Conservation (phyloP, 768 basidiomycete species). For the Agrocybe pediades region DNA sequence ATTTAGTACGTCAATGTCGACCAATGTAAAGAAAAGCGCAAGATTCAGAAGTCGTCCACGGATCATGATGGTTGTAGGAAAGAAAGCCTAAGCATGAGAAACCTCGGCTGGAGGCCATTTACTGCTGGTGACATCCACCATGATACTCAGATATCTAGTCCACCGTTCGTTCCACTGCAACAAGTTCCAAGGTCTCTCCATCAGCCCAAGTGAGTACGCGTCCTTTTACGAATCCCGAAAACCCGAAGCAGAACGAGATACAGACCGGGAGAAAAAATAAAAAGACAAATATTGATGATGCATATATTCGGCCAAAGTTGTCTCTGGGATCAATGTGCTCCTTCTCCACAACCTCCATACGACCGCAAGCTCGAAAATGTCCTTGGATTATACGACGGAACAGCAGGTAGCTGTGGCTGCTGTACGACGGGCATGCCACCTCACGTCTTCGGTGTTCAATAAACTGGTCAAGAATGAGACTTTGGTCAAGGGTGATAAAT, state of each 20-base stretch:
- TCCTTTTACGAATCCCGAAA: not conserved
- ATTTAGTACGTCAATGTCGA: not conserved
- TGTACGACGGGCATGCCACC: conserved; percentile 80
- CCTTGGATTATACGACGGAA: conserved; percentile 61
- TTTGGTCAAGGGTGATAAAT: conserved; percentile 88
- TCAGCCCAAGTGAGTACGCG: not conserved
- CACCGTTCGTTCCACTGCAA: not conserved
- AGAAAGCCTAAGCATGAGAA: not conserved
- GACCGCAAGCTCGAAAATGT: conserved; percentile 38
- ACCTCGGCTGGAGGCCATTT: not conserved
- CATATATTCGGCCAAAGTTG: not conserved
- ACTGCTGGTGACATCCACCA: not conserved
- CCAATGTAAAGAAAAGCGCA: no score
- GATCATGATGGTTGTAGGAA: not conserved
- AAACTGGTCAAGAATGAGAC: conserved; percentile 85
- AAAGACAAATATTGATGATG: no score
- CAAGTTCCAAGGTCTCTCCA: not conserved
- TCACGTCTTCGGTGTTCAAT: conserved; percentile 87
- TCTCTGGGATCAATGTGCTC: conserved; percentile 2
- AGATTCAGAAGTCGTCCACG: not conserved
- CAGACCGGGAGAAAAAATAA: no score
- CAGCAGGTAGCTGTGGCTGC: conserved; percentile 83
- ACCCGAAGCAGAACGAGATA: not conserved
- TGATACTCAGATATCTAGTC: not conserved
- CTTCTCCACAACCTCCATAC: not conserved